Conservation (phyloP, 495 filamentous ascomycete species). For the Penicillium salamii region DNA sequence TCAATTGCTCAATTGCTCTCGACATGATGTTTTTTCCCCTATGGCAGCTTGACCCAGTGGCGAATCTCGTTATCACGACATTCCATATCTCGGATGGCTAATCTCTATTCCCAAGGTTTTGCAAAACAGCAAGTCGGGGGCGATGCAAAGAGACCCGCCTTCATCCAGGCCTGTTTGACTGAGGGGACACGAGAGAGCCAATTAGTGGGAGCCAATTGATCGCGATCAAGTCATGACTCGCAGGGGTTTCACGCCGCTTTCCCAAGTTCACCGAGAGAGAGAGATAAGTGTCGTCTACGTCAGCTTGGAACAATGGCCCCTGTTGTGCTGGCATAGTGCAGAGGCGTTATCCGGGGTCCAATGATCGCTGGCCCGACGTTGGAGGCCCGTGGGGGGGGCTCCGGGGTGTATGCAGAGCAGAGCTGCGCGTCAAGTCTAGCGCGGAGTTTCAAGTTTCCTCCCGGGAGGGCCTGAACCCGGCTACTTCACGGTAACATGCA, state of each 20-base stretch:
- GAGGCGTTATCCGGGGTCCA: background rate
- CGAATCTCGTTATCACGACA: background rate
- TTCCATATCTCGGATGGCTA: background rate
- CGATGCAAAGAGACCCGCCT: background rate
- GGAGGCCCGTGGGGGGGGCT: constrained; percentile 3
- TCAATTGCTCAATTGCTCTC: too few relatives aligned
- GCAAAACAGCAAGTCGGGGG: background rate
- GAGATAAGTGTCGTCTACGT: background rate
- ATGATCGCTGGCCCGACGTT: constrained; percentile 7
- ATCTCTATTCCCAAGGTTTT: background rate
- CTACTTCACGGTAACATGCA: constrained; percentile 17
- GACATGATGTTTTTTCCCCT: background rate
- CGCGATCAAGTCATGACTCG: background rate
- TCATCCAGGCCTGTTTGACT: background rate
- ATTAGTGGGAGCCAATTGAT: background rate
- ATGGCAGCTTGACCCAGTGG: background rate
- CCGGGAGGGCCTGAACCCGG: background rate
- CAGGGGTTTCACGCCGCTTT: background rate
- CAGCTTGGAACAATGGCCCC: background rate
- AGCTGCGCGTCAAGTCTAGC: background rate
- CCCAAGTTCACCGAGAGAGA: too few relatives aligned
- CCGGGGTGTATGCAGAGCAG: background rate
- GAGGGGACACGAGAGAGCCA: background rate
- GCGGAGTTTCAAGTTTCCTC: background rate
- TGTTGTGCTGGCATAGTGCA: background rate